Evolutionary conservation across 768 basidiomycete species (phyloP).

Genomic region (Cystobasidium onofrii): DNA sequence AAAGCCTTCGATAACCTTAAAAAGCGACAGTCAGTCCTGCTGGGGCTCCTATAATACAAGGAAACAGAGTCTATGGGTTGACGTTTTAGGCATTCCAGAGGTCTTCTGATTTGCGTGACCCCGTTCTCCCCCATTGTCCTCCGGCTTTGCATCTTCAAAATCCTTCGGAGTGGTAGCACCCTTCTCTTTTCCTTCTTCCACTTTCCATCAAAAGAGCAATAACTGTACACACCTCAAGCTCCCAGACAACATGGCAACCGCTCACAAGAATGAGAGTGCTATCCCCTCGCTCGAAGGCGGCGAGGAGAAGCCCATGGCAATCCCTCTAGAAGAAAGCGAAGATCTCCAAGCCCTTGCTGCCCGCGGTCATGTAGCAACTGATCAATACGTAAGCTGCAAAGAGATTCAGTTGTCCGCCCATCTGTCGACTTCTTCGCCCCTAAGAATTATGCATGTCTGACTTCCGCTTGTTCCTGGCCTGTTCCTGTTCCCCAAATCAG

Average conservation of each 20-base stretch:
- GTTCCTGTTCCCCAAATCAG: background rate
- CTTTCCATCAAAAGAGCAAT: no score
- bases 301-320: slow-evolving; percentile 7
- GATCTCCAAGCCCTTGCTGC: slow-evolving; percentile 15
- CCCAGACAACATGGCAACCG: background rate
- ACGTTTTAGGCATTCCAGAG: no score
- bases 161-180: background rate
- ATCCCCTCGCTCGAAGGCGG: background rate
- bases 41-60: no score
- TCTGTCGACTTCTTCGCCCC: background rate
- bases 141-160: background rate
- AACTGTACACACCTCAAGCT: no score
- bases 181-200: background rate
- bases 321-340: background rate
- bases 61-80: no score
- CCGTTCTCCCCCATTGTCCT: background rate
- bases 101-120: no score
- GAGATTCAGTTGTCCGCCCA: background rate
- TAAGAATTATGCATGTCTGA: background rate
- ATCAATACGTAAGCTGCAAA: slow-evolving; percentile 15
- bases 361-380: slow-evolving; percentile 23
- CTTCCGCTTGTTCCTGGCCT: background rate
- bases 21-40: no score
- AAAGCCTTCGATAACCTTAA: no score
- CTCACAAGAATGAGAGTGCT: background rate